Evolutionary conservation across 805 yeast genomes (phyloP).

Genomic region (Metschnikowia hibisci): DNA sequence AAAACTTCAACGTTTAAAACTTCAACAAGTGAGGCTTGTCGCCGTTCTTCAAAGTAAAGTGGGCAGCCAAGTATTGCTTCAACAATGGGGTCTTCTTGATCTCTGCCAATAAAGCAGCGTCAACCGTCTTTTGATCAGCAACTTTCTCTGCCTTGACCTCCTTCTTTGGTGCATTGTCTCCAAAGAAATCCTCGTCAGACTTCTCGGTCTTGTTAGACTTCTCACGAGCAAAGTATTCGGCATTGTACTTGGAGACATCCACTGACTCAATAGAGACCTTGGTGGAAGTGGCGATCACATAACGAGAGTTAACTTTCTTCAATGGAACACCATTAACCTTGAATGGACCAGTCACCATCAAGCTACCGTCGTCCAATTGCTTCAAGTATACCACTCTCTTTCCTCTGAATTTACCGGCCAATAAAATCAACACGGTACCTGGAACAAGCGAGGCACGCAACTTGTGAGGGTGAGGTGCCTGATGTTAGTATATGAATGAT

Average conservation of each 20-base stretch:
- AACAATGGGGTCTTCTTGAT: constrained; percentile 96
- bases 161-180: constrained; percentile 71
- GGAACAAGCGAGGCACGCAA: constrained; percentile 94
- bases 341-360: constrained; percentile 98
- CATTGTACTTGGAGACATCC: constrained; percentile 87
- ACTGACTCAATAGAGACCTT: constrained; percentile 74
- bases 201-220: constrained; percentile 76
- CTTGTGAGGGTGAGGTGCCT: constrained; percentile 75
- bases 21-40: constrained; percentile 98
- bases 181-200: constrained; percentile 90
- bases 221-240: constrained; percentile 95
- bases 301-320: constrained; percentile 98
- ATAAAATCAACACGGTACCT: constrained; percentile 94
- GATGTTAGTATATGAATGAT: neutral
- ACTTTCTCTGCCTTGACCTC: constrained; percentile 90
- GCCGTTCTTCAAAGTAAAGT: constrained; percentile 96
- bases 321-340: constrained; percentile 99
- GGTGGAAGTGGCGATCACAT: constrained; percentile 98
- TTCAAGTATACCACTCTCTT: constrained; percentile 98
- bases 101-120: constrained; percentile 86
- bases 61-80: constrained; percentile 91
- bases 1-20: constrained; percentile 54
- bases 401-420: constrained; percentile 99
- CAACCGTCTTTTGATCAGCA: constrained; percentile 94
- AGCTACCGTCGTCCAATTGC: constrained; percentile 95